Evolutionary conservation across 495 filamentous ascomycete genomes (phyloP).

Genomic region (Aspergillus funiculosus): DNA sequence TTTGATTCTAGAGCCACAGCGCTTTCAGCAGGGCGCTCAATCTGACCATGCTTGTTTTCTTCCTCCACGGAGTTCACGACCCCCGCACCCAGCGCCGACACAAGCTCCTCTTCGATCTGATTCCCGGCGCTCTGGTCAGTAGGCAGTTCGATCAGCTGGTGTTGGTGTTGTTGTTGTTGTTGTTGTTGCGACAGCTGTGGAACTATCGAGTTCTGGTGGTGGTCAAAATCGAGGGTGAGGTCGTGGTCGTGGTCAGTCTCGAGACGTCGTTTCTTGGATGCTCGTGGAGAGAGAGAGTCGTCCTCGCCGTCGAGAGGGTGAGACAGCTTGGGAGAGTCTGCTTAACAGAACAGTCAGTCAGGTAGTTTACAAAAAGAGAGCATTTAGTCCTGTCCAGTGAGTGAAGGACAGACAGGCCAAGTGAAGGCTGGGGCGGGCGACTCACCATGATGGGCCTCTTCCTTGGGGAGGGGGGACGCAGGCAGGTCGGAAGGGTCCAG

Average conservation of each 20-base stretch:
- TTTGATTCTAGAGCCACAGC: conserved; percentile 17
- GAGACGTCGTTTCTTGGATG: conserved; percentile 41
- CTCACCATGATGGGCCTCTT: conserved; percentile 38
- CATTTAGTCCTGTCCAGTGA: too few species aligned
- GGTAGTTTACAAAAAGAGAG: too few species aligned
- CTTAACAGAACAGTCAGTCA: too few species aligned
- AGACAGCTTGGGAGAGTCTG: conserved; percentile 27
- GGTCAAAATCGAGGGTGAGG: conserved; percentile 14
- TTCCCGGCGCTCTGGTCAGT: conserved; percentile 29
- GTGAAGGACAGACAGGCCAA: not conserved
- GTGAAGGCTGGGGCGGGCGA: conserved; percentile 1
- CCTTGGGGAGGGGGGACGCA: conserved; percentile 24
- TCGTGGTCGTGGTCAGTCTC: conserved; percentile 29
- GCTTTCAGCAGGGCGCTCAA: conserved; percentile 16
- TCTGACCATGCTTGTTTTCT: conserved; percentile 18
- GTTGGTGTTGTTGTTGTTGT: not conserved
- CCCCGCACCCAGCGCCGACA: conserved; percentile 31
- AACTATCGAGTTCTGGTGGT: conserved; percentile 16
- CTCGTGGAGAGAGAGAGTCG: conserved; percentile 29
- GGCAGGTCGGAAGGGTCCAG: conserved; percentile 28
- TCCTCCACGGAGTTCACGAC: conserved; percentile 28
- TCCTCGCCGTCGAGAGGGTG: conserved; percentile 34
- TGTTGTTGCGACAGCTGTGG: conserved; percentile 8
- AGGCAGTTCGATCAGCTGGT: not conserved
- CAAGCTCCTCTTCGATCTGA: conserved; percentile 42